These are phyloP conservation scores for Sclerotinia borealis DNA, from an alignment of 2,329 filamentous ascomycete genomes.

Conservation along the genomic window DNA sequence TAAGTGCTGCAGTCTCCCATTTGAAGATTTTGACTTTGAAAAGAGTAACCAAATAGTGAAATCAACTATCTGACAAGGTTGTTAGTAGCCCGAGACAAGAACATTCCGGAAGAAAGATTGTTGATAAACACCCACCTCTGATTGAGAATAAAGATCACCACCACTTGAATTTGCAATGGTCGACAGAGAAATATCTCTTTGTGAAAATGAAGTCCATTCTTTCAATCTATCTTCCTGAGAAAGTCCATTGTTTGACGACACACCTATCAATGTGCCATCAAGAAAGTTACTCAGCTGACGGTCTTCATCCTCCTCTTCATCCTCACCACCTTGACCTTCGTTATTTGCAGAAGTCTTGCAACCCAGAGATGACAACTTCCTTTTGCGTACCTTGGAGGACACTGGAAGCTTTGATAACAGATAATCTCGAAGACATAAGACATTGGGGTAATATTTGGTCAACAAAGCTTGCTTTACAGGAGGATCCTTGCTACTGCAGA, in stretches of 20 bases:
- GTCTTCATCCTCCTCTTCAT: constrained; percentile 9
- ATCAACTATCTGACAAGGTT: constrained; percentile 57
- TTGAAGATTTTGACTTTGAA: constrained; percentile 43
- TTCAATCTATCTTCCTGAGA: constrained; percentile 40
- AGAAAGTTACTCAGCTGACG: constrained; percentile 22
- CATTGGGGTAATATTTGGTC: constrained; percentile 58
- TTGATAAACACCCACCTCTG: constrained; percentile 48
- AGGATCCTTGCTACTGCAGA: constrained; percentile 15
- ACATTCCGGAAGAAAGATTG: constrained; percentile 11
- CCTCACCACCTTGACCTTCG: neutral
- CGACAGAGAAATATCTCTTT: constrained; percentile 53
- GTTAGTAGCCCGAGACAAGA: constrained; percentile 7
- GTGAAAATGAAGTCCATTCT: constrained; percentile 56
- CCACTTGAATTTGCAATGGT: constrained; percentile 41
- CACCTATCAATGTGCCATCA: constrained; percentile 30
- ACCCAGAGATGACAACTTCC: constrained; percentile 40
- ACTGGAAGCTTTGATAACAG: constrained; percentile 58
- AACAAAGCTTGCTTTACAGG: constrained; percentile 56
- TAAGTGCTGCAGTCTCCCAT: constrained; percentile 60
- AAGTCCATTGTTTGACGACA: constrained; percentile 17
- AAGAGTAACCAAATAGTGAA: constrained; percentile 76
- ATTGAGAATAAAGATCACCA: constrained; percentile 48
- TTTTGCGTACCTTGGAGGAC: constrained; percentile 57
- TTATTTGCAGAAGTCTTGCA: neutral
- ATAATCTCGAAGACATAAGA: constrained; percentile 65